These are phyloP conservation scores for Brasenia schreberi DNA, from an alignment of 164 flowering plant genomes.

Conservation along the genomic window DNA sequence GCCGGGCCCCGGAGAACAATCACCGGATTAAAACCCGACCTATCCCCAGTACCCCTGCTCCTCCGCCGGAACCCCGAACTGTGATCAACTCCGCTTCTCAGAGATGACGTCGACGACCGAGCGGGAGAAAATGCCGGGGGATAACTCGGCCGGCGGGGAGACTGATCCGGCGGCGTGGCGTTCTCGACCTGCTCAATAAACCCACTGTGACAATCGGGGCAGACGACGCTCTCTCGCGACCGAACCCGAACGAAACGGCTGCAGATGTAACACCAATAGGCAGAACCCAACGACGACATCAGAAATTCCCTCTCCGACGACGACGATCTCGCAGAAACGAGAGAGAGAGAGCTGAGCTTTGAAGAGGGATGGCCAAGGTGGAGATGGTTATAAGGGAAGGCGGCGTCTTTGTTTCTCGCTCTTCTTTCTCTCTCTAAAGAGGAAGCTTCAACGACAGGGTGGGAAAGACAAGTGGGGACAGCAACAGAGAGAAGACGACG, in stretches of 20 bases:
- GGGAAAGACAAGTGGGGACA: no score
- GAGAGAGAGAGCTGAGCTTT: background rate
- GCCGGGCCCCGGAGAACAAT: slow-evolving; percentile 48
- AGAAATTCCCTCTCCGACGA: slow-evolving; percentile 2
- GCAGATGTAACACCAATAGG: slow-evolving; percentile 67
- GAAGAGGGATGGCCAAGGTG: no score
- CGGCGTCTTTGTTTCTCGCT: no score
- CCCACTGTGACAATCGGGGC: slow-evolving; percentile 57
- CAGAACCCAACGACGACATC: slow-evolving; percentile 19
- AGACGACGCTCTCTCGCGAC: slow-evolving; percentile 14
- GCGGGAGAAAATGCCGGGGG: background rate
- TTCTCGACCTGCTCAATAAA: slow-evolving; percentile 43
- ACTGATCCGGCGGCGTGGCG: slow-evolving; percentile 9
- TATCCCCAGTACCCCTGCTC: slow-evolving; percentile 31
- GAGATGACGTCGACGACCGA: background rate
- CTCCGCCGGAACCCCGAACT: slow-evolving; percentile 19
- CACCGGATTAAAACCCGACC: slow-evolving; percentile 53
- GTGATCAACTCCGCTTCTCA: background rate
- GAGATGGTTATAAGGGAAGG: no score
- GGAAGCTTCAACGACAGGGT: no score
- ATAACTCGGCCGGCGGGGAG: background rate
- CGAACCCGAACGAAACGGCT: slow-evolving; percentile 25
- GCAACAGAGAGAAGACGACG: no score
- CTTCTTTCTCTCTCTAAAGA: no score
- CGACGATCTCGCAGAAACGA: slow-evolving; percentile 12